Conservation (phyloP, 768 basidiomycete genomes). For the Termitomyces sp. region DNA sequence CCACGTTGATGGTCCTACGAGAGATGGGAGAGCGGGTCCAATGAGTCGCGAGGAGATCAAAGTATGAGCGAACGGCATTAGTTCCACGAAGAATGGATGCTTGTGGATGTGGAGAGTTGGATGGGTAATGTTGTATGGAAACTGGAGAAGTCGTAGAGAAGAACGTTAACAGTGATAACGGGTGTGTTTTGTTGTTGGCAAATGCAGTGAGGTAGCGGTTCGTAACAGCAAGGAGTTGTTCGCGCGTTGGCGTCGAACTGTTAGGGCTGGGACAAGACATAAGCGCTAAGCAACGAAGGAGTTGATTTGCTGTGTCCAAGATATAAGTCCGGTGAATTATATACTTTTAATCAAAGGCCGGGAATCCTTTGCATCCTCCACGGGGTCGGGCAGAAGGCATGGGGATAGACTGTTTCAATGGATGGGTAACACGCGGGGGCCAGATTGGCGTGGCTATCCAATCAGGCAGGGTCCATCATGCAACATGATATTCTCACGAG, state of each 20-base stretch:
- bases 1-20: conserved; percentile 18
- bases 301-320: not conserved
- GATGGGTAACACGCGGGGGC: conserved; percentile 8
- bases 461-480: conserved; percentile 2
- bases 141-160: conserved; percentile 35
- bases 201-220: conserved; percentile 33
- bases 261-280: not conserved
- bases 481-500: not conserved
- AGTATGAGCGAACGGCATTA: conserved; percentile 45
- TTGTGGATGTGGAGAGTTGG: conserved; percentile 25
- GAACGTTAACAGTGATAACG: conserved; percentile 27
- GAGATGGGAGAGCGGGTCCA: conserved; percentile 30
- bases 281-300: not conserved
- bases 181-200: conserved; percentile 22
- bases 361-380: conserved; percentile 4
- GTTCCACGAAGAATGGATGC: conserved; percentile 31
- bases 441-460: conserved; percentile 9
- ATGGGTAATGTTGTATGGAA: conserved; percentile 35
- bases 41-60: conserved; percentile 41
- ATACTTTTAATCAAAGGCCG: conserved; percentile 9
- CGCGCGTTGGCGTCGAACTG: conserved; percentile 15
- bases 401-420: conserved; percentile 11
- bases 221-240: conserved; percentile 27
- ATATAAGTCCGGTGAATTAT: conserved; percentile 16
- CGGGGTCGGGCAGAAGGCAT: conserved; percentile 33